phyloP scores from a whole-genome alignment of 2,329 filamentous ascomycete genomes.

The Anthostomella pinea region DNA sequence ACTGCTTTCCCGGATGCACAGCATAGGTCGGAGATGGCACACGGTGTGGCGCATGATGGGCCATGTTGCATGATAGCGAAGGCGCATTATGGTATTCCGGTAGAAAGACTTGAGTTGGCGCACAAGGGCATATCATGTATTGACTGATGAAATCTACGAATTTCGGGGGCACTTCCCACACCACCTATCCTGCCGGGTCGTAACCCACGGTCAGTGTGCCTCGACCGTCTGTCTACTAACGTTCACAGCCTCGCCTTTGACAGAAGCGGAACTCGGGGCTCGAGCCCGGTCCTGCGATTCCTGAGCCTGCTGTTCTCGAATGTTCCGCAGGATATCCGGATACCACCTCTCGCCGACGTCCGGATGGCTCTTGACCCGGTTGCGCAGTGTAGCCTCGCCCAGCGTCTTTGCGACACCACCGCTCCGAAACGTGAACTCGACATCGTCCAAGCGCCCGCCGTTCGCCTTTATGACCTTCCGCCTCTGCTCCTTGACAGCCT shows the following conservation, averaged over 20 bases:
- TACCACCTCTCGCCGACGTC: conserved; percentile 84
- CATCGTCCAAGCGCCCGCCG: conserved; percentile 62
- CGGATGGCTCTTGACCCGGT: conserved; percentile 81
- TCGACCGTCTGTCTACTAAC: conserved; percentile 30
- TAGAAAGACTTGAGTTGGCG: conserved; percentile 7
- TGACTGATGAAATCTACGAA: conserved; percentile 14
- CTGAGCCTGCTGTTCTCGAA: conserved; percentile 56
- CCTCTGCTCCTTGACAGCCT: conserved; percentile 60
- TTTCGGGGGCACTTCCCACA: no score
- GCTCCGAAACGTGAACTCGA: conserved; percentile 81
- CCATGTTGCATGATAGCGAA: conserved; percentile 11
- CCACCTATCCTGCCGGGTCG: no score
- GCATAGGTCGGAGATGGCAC: conserved; percentile 6
- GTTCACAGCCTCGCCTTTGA: conserved; percentile 16
- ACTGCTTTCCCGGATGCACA: conserved; percentile 63
- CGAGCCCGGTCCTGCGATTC: conserved; percentile 33
- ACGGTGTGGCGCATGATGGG: no score
- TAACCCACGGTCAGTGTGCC: conserved; percentile 43
- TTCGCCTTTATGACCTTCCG: conserved; percentile 55
- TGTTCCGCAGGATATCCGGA: conserved; percentile 57
- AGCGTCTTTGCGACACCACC: conserved; percentile 65
- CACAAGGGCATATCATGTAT: conserved; percentile 8
- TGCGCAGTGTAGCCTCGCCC: conserved; percentile 81
- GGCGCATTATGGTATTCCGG: conserved; percentile 19
- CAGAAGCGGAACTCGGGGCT: conserved; percentile 11